phyloP scores from a whole-genome alignment of 176 grass and related monocot species.

The Zoysia japonica region DNA sequence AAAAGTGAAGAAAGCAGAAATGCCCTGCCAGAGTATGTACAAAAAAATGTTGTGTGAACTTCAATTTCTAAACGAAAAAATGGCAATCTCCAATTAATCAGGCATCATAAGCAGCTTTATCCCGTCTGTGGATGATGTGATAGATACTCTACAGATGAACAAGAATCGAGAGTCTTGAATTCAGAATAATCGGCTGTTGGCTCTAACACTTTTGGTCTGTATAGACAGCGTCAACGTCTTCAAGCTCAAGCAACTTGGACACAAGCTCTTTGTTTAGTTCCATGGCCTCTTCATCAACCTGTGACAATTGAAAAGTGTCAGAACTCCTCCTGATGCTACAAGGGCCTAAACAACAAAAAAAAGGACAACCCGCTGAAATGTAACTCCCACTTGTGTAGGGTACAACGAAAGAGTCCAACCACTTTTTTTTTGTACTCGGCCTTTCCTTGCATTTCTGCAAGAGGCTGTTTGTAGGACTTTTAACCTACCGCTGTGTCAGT shows the following conservation, averaged over 20 bases:
- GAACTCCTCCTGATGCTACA: neutral
- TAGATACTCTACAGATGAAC: neutral
- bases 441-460: too few species aligned
- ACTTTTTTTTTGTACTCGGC: too few species aligned
- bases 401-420: too few species aligned
- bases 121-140: neutral
- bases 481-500: too few species aligned
- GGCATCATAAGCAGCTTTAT: neutral
- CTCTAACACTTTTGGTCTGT: slow-evolving; percentile 74
- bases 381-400: too few species aligned
- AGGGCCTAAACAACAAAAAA: too few species aligned
- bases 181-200: neutral
- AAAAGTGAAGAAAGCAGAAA: neutral
- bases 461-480: too few species aligned
- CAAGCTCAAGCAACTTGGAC: slow-evolving; percentile 82
- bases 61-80: neutral
- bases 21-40: neutral
- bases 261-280: slow-evolving; percentile 93
- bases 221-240: slow-evolving; percentile 96
- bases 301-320: slow-evolving; percentile 11
- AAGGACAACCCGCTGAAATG: too few species aligned
- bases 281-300: slow-evolving; percentile 91
- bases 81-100: neutral
- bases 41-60: neutral
- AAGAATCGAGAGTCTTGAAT: neutral